phyloP scores from a whole-genome alignment of 2,329 filamentous ascomycete genomes.

The Trichothecium roseum region DNA sequence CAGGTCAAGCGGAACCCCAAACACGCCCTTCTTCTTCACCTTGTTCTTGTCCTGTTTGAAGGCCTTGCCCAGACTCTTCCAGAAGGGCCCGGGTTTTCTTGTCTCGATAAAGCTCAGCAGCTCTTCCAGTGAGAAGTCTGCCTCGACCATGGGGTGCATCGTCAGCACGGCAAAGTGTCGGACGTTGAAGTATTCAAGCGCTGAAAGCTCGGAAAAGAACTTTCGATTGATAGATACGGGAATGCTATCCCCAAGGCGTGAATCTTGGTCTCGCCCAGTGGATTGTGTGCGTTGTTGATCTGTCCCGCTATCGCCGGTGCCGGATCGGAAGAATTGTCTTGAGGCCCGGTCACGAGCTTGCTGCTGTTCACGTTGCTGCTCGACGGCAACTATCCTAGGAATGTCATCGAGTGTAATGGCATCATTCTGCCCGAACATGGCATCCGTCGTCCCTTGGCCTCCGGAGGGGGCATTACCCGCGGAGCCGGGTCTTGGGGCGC shows the following conservation, averaged over 20 bases:
- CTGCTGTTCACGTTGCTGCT: constrained; percentile 88
- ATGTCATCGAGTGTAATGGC: constrained; percentile 93
- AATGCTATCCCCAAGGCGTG: constrained; percentile 41
- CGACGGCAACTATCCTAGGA: constrained; percentile 86
- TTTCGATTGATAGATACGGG: constrained; percentile 53
- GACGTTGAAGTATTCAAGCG: constrained; percentile 94
- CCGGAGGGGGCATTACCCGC: constrained; percentile 42
- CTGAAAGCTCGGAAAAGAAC: constrained; percentile 94
- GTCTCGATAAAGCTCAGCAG: constrained; percentile 87
- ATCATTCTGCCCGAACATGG: constrained; percentile 84
- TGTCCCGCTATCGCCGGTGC: constrained; percentile 13
- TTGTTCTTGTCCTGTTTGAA: constrained; percentile 81
- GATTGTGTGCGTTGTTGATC: constrained; percentile 57
- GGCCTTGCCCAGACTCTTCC: constrained; percentile 95
- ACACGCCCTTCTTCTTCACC: constrained; percentile 85
- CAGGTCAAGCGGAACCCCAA: constrained; percentile 78
- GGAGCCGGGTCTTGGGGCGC: constrained; percentile 65
- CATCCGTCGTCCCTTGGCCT: constrained; percentile 52
- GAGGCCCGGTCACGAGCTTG: constrained; percentile 43
- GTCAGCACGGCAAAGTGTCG: constrained; percentile 89
- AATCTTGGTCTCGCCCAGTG: constrained; percentile 38
- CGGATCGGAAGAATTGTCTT: background rate
- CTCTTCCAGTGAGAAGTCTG: constrained; percentile 88
- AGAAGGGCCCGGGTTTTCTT: constrained; percentile 80
- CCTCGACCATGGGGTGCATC: constrained; percentile 85